phyloP scores from a whole-genome alignment of 352 stramenopile genomes.

The Peronosclerospora sorghi region DNA sequence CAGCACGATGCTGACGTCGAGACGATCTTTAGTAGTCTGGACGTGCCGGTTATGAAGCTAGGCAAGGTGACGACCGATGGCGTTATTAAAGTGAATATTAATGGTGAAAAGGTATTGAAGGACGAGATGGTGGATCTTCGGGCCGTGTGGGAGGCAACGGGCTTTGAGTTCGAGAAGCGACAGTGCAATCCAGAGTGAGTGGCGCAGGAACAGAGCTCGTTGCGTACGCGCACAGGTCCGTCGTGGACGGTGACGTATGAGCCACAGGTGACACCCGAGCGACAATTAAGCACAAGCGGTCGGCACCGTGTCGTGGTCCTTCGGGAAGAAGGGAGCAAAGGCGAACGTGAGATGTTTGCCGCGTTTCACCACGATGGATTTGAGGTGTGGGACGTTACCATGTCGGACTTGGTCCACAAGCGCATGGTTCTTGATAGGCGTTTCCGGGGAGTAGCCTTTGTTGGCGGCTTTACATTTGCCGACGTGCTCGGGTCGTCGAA shows the following conservation, averaged over 20 bases:
- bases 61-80: constrained; percentile 80
- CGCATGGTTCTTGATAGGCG: constrained; percentile 85
- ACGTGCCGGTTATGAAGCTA: constrained; percentile 84
- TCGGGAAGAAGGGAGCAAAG: constrained; percentile 98
- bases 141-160: constrained; percentile 98
- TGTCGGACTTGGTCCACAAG: constrained; percentile 92
- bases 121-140: constrained; percentile 81
- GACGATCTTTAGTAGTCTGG: constrained; percentile 70
- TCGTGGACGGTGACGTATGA: constrained; percentile 85
- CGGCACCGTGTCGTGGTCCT: constrained; percentile 94
- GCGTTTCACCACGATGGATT: constrained; percentile 96
- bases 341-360: constrained; percentile 97
- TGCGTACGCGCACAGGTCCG: constrained; percentile 82
- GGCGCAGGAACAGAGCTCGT: constrained; percentile 85
- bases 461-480: constrained; percentile 98
- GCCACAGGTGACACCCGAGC: constrained; percentile 70
- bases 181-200: constrained; percentile 96
- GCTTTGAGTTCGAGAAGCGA: constrained; percentile 95
- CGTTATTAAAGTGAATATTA: constrained; percentile 86
- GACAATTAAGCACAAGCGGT: constrained; percentile 61
- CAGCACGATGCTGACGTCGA: constrained; percentile 58
- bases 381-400: constrained; percentile 96
- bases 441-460: constrained; percentile 96
- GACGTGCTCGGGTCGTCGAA: constrained; percentile 97
- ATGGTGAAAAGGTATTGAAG: constrained; percentile 66